Base-by-base conservation (phyloP, 2,329 filamentous ascomycete species). In the Cryoendolithus antarcticus region DNA sequence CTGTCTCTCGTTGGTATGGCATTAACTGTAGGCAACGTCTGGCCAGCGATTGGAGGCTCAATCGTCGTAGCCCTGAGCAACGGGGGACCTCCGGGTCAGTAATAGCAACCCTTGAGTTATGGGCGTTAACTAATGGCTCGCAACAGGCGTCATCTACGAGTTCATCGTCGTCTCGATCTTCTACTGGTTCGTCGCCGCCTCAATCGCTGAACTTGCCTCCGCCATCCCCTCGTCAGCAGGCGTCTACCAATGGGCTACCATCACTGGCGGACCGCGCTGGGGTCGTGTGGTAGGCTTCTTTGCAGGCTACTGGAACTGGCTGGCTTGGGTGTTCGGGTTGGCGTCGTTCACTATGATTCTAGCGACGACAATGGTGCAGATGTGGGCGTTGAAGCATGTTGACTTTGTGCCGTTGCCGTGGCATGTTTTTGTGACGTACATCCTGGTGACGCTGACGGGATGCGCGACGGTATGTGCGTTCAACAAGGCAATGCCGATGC, bases 11-110 rank as follows among this genome's bases (percentile, higher is more conserved):
- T 74, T 37, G 74, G 72, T 15, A 44, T 60, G 34, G 75, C 72
- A 0, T 58, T 80, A 37, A 78, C 74, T 1, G 72, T 77, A 15
- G 75, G 77, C 27, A 30, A 21, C 3, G 40, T 75, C 11, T 81
- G 75, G 75, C 68, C 75, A 39, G 73, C 75, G 4, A 60, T 79
- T 42, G 76, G 74, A 39, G 75, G 75, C 9, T 76, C 74, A 38
- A 66, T 80, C 30, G 69, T 69, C 4, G 62, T 75, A 34, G 67
- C 66, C 4, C 66, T 72, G 30, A 56, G 46, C 24, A 62, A 62
- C 35, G 58, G 59, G 30, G 59, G 58, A 6, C 54, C 58, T 11
- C 53, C 56, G 13, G 59, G 60, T 27, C 31, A n/a, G 24, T 37
- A n/a, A 41, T 4, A 27, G 24, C 24, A 27, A 27, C 7, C 2